Conservation (phyloP, 441 rosid genomes). For the Syzygium malaccense region DNA sequence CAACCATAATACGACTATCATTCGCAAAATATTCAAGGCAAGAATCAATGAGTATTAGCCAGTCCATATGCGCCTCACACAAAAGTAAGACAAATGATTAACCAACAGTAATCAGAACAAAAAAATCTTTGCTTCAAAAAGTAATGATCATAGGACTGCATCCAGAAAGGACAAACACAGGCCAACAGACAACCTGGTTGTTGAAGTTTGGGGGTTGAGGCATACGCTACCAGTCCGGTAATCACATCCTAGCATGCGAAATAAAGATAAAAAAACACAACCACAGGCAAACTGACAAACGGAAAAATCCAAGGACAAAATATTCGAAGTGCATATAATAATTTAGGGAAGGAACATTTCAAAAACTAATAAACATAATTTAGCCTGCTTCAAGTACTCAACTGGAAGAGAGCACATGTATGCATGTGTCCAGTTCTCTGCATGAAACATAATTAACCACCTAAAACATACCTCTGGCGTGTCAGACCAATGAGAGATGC, state of each 20-base stretch:
- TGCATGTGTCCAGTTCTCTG: neutral
- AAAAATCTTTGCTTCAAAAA: neutral
- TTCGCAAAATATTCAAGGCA: neutral
- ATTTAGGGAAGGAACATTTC: neutral
- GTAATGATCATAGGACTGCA: neutral
- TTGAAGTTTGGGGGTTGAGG: neutral
- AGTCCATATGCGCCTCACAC: neutral
- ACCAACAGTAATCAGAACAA: neutral
- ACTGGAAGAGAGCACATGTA: neutral
- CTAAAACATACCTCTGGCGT: slow-evolving; percentile 78
- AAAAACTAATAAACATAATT: neutral
- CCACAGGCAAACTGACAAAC: neutral
- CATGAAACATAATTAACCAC: neutral
- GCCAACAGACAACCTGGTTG: neutral
- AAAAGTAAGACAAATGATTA: neutral
- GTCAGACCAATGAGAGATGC: slow-evolving; percentile 91
- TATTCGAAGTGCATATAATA: neutral
- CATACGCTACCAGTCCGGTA: neutral
- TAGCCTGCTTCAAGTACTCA: neutral
- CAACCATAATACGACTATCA: neutral
- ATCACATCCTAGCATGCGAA: neutral
- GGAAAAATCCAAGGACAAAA: neutral
- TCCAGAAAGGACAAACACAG: neutral
- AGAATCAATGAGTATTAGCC: neutral
- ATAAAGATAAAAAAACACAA: neutral